These are phyloP conservation scores for Irpex sp. DNA, from an alignment of 1,284 basidiomycete species.

Conservation along the genomic window DNA sequence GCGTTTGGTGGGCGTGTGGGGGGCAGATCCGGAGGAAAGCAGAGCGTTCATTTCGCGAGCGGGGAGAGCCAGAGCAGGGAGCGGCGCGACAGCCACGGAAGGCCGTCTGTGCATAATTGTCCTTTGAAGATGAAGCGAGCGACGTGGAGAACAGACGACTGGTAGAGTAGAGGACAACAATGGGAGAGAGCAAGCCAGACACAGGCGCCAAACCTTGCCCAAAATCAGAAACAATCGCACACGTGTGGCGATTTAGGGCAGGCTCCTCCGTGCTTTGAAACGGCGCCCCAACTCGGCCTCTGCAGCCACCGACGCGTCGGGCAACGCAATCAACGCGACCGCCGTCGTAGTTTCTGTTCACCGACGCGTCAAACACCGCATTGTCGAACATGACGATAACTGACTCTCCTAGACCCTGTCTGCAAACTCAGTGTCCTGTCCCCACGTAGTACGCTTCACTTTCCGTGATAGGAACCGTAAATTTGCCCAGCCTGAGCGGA, in stretches of 20 bases:
- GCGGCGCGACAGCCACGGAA: conserved; percentile 28
- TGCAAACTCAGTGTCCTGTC: too few relatives aligned
- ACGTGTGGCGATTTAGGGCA: conserved; percentile 29
- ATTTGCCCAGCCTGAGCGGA: not conserved
- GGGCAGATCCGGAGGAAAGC: conserved; percentile 27
- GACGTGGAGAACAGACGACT: conserved; percentile 22
- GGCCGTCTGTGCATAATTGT: conserved; percentile 31
- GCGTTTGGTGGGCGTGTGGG: conserved; percentile 36
- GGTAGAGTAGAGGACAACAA: conserved; percentile 28
- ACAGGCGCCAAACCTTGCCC: conserved; percentile 13
- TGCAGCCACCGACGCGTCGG: conserved; percentile 9
- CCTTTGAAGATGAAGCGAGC: conserved; percentile 26
- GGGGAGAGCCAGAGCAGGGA: conserved; percentile 32
- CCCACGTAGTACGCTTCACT: not conserved
- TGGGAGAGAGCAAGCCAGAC: conserved; percentile 21
- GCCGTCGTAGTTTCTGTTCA: not conserved
- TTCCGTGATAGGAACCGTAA: not conserved
- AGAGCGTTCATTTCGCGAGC: conserved; percentile 29
- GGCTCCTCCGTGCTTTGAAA: conserved; percentile 18
- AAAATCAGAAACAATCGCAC: conserved; percentile 19
- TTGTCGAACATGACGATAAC: not conserved
- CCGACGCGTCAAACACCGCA: not conserved
- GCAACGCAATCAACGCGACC: not conserved
- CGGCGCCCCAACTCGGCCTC: not conserved
- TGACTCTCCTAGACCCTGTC: not conserved